Evolutionary conservation across 1,284 basidiomycete species (phyloP).

Genomic region (Amylostereum chailletii): DNA sequence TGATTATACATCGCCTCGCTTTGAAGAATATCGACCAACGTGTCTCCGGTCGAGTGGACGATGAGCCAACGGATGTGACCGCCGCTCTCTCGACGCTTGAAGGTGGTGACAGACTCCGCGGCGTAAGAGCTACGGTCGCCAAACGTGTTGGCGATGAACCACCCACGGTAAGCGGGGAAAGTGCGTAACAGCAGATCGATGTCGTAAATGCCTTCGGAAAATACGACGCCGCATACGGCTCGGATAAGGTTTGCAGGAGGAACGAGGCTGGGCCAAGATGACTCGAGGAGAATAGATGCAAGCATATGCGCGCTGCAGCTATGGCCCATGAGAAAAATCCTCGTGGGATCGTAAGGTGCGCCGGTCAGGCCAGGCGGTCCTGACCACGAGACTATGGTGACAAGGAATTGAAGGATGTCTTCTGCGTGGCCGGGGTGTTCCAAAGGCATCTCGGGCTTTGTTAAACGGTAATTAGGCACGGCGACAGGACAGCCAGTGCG

Average conservation of each 20-base stretch:
- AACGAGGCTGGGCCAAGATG: constrained; percentile 33
- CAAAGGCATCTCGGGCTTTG: constrained; percentile 32
- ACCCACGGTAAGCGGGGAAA: constrained; percentile 55
- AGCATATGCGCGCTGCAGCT: constrained; percentile 78
- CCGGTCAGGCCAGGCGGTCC: constrained; percentile 19
- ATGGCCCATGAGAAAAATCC: constrained; percentile 61
- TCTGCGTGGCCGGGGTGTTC: constrained; percentile 63
- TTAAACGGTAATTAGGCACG: constrained; percentile 70
- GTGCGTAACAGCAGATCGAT: constrained; percentile 48
- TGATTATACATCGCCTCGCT: constrained; percentile 48
- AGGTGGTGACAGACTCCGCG: constrained; percentile 36
- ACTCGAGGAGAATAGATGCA: constrained; percentile 56
- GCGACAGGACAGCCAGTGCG: constrained; percentile 49
- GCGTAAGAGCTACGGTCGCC: constrained; percentile 39
- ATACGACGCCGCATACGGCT: constrained; percentile 42
- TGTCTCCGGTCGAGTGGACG: constrained; percentile 66
- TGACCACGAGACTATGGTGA: constrained; percentile 39
- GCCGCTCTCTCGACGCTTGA: constrained; percentile 25
- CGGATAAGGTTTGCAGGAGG: constrained; percentile 39
- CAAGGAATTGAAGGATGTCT: constrained; percentile 54
- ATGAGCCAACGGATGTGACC: constrained; percentile 52
- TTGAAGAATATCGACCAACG: constrained; percentile 55
- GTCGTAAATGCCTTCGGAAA: constrained; percentile 73
- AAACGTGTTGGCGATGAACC: constrained; percentile 63
- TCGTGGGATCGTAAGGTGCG: constrained; percentile 28